These are phyloP conservation scores for Hypsizygus ulmarius DNA, from an alignment of 1,284 basidiomycete genomes.

Conservation along the genomic window DNA sequence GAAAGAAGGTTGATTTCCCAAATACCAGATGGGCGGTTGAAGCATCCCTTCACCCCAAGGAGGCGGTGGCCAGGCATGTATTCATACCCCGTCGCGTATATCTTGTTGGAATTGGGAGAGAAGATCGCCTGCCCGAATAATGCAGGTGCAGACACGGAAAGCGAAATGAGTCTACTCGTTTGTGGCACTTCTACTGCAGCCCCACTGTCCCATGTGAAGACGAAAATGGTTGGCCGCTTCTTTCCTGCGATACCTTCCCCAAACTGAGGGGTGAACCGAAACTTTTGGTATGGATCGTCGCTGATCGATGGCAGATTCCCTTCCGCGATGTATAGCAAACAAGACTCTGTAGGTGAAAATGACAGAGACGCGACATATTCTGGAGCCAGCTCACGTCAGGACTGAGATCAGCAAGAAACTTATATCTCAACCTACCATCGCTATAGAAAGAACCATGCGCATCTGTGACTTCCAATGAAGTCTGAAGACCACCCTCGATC, in stretches of 20 bases:
- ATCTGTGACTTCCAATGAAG: constrained; percentile 54
- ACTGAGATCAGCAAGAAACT: background rate
- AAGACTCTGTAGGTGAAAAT: constrained; percentile 50
- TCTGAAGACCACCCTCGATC: constrained; percentile 33
- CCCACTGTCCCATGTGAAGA: constrained; percentile 42
- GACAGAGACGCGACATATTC: constrained; percentile 48
- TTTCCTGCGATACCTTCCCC: constrained; percentile 54
- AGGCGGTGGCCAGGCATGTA: constrained; percentile 52
- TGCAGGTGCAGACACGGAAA: constrained; percentile 22
- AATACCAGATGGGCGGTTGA: constrained; percentile 59
- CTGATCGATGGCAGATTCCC: constrained; percentile 33
- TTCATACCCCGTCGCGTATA: constrained; percentile 64
- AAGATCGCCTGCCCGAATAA: constrained; percentile 61
- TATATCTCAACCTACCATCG: constrained; percentile 45
- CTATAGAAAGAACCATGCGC: constrained; percentile 58
- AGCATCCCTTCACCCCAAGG: constrained; percentile 61
- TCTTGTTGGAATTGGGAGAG: constrained; percentile 33
- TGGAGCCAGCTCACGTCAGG: constrained; percentile 23
- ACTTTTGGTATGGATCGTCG: constrained; percentile 46
- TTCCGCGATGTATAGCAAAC: constrained; percentile 59
- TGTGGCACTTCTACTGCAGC: constrained; percentile 2
- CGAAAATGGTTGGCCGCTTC: constrained; percentile 47
- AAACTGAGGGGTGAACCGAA: constrained; percentile 50
- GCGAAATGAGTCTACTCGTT: constrained; percentile 6
- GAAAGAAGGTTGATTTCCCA: constrained; percentile 43